phyloP scores from a whole-genome alignment of 1,284 basidiomycete genomes.

The Leccinum fuscescens region DNA sequence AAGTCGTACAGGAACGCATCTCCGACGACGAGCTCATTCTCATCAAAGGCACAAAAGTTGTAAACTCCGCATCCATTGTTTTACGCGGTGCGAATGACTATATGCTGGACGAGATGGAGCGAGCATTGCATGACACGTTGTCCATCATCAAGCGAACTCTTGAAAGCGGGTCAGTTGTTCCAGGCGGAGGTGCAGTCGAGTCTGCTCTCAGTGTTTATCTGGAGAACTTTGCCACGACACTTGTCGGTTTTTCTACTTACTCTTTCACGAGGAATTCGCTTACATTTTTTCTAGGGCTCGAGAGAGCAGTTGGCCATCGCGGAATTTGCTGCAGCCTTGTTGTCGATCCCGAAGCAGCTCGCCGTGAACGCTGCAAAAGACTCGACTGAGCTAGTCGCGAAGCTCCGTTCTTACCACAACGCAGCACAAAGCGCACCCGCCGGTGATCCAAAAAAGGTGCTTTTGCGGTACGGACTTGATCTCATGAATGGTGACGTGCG shows the following conservation, averaged over 20 bases:
- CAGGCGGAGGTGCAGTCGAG: conserved; percentile 97
- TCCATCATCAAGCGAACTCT: conserved; percentile 97
- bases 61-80: conserved; percentile 91
- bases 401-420: conserved; percentile 96
- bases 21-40: conserved; percentile 99
- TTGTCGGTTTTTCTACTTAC: conserved; percentile 52
- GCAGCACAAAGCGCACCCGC: conserved; percentile 90
- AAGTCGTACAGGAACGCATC: conserved; percentile 95
- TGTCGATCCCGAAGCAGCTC: conserved; percentile 96
- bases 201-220: conserved; percentile 96
- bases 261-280: not conserved
- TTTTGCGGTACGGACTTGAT: conserved; percentile 94
- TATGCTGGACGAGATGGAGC: conserved; percentile 99
- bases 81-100: conserved; percentile 98
- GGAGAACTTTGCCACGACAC: conserved; percentile 98
- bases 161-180: conserved; percentile 94
- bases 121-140: conserved; percentile 92
- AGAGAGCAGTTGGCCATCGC: conserved; percentile 98
- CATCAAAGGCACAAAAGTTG: conserved; percentile 96
- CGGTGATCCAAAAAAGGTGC: conserved; percentile 93
- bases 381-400: conserved; percentile 96
- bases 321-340: conserved; percentile 91
- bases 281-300: conserved; percentile 66
- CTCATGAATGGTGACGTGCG: conserved; percentile 91
- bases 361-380: conserved; percentile 99